phyloP scores from a whole-genome alignment of 208 protist genomes.

The Trypanosoma mega region DNA sequence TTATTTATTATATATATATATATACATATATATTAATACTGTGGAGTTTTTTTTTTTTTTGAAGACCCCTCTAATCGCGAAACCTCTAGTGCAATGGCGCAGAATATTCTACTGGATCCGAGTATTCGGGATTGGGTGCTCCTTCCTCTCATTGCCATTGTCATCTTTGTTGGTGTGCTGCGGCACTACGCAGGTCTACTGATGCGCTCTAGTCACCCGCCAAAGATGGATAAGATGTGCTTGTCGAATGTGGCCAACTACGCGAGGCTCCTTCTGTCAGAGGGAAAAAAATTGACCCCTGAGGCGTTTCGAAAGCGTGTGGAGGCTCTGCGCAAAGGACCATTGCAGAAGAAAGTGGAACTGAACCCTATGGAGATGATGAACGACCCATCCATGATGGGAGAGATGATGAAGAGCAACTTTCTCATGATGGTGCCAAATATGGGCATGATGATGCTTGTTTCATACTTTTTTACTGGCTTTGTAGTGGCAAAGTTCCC shows the following conservation, averaged over 20 bases:
- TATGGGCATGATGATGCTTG: constrained; percentile 95
- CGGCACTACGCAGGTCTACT: constrained; percentile 84
- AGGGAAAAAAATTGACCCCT: constrained; percentile 55
- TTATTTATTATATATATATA: too few relatives aligned
- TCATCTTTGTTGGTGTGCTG: constrained; percentile 91
- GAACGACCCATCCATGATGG: constrained; percentile 91
- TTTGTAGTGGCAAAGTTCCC: constrained; percentile 97
- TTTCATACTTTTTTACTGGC: constrained; percentile 96
- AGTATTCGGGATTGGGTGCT: constrained; percentile 96
- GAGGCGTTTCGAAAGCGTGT: constrained; percentile 64
- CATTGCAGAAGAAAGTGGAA: constrained; percentile 67
- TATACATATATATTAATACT: too few relatives aligned
- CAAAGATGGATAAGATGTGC: constrained; percentile 54
- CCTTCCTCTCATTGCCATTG: constrained; percentile 93
- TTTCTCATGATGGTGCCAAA: constrained; percentile 93
- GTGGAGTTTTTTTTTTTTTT: background rate
- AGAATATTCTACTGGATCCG: constrained; percentile 91
- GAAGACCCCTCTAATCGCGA: background rate
- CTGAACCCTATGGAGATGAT: constrained; percentile 92
- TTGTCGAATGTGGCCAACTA: constrained; percentile 77
- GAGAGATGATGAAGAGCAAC: constrained; percentile 95
- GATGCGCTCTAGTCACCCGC: constrained; percentile 44
- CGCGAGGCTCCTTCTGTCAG: constrained; percentile 47
- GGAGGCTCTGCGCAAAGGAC: constrained; percentile 43
- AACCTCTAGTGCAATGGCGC: constrained; percentile 31